Percentiles rank a stretch among this genome's conserved stretches.
phyloP scores from a whole-genome alignment of 768 basidiomycete genomes.

The Calvatia gigantea region DNA sequence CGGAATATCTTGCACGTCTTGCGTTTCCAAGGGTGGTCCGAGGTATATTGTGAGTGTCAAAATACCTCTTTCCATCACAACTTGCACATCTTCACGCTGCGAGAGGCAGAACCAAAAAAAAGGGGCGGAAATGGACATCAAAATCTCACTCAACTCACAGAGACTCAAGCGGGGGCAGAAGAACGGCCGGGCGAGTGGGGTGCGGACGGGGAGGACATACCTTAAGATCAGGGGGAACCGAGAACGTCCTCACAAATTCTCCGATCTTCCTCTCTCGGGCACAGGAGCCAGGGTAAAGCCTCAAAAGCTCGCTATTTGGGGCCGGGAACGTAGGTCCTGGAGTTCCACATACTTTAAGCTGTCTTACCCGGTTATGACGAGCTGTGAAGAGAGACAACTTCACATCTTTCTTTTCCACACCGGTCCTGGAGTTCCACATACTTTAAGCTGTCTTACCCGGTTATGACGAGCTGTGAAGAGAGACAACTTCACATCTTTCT shows the following conservation, averaged over 20 bases:
- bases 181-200: not conserved
- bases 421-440: no score
- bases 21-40: conserved; percentile 13
- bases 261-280: conserved; percentile 25
- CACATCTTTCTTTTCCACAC: conserved; percentile 55
- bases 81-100: conserved; percentile 17
- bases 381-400: conserved; percentile 59
- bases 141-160: conserved; percentile 50
- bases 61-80: conserved; percentile 13
- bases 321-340: conserved; percentile 36
- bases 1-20: conserved; percentile 15
- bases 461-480: conserved; percentile 61
- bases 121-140: conserved; percentile 21
- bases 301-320: conserved; percentile 15
- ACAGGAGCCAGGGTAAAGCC: conserved; percentile 10
- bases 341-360: conserved; percentile 53
- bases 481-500: conserved; percentile 51
- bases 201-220: conserved; percentile 17
- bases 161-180: not conserved
- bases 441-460: conserved; percentile 56
- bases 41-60: conserved; percentile 14
- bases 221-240: conserved; percentile 22
- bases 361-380: conserved; percentile 57
- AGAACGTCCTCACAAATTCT: conserved; percentile 21
- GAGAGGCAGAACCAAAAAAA: conserved; percentile 6